phyloP scores from a whole-genome alignment of 495 filamentous ascomycete genomes.

The Penicillium roqueforti region DNA sequence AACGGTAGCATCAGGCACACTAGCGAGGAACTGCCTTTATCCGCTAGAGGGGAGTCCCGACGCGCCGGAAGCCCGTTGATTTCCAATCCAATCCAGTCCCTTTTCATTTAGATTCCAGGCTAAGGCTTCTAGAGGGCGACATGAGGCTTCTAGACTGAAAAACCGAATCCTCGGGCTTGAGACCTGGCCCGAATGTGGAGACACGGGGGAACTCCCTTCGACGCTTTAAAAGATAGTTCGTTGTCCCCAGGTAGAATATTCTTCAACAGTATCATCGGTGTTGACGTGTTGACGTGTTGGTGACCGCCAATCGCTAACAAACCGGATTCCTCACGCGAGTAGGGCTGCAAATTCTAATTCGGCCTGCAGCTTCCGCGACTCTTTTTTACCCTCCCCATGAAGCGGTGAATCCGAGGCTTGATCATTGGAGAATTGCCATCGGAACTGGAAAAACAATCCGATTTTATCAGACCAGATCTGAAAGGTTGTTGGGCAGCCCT shows the following conservation, averaged over 20 bases:
- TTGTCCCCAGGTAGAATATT: slow-evolving; percentile 3
- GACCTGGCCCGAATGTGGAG: slow-evolving; percentile 5
- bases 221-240: neutral
- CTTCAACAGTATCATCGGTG: slow-evolving; percentile 9
- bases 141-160: neutral
- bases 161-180: neutral
- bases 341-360: slow-evolving; percentile 5
- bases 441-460: slow-evolving; percentile 11
- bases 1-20: neutral
- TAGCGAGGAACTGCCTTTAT: slow-evolving; percentile 10
- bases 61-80: slow-evolving; percentile 6
- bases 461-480: slow-evolving; percentile 8
- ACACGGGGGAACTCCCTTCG: neutral
- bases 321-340: slow-evolving; percentile 3
- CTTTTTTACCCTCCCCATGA: neutral
- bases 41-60: slow-evolving; percentile 5
- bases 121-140: neutral
- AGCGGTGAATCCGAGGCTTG: slow-evolving; percentile 15
- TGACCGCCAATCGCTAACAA: slow-evolving; percentile 11
- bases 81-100: neutral
- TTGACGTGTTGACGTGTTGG: slow-evolving; percentile 18
- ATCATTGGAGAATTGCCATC: slow-evolving; percentile 11
- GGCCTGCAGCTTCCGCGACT: neutral
- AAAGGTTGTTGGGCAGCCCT: slow-evolving; percentile 14
- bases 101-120: neutral